A percentile compares a stretch with the other conserved stretches of the same genome.
Evolutionary conservation across 176 grass and related monocot genomes (phyloP).

Genomic region (Lolium rigidum): DNA sequence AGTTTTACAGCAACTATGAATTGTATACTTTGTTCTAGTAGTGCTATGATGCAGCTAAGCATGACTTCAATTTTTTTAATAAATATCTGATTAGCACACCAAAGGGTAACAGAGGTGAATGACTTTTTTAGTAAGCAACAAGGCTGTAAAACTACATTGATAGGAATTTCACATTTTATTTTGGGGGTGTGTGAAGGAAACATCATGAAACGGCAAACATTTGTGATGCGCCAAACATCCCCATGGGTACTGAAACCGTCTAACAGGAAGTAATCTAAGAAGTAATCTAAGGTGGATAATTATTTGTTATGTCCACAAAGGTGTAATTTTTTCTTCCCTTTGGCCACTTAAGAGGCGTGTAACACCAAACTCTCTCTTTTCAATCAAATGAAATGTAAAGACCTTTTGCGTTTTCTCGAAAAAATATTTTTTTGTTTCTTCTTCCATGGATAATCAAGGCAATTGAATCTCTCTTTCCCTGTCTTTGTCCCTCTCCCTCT

Average conservation of each 20-base stretch:
- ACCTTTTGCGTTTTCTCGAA: too few species aligned
- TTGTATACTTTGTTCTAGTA: conserved; percentile 26
- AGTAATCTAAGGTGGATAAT: background rate
- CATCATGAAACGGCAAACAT: background rate
- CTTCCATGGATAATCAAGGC: background rate
- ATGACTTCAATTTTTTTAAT: conserved; percentile 8
- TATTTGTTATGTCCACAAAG: background rate
- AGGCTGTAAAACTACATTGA: background rate
- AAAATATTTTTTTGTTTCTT: too few species aligned
- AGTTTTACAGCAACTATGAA: conserved; percentile 6
- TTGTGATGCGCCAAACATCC: too few species aligned
- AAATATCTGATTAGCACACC: background rate
- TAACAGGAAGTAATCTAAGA: background rate
- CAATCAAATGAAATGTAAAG: too few species aligned
- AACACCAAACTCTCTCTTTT: too few species aligned
- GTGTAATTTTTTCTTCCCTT: too few species aligned
- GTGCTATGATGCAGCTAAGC: conserved; percentile 42
- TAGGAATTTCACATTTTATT: background rate
- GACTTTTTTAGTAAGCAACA: background rate
- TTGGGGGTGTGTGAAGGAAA: background rate
- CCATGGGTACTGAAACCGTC: background rate
- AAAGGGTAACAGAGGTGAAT: background rate
- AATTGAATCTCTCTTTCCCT: background rate
- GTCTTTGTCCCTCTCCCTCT: too few species aligned
- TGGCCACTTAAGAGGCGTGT: too few species aligned